phyloP scores from a whole-genome alignment of 164 flowering plant genomes.

The Kingdonia uniflora region DNA sequence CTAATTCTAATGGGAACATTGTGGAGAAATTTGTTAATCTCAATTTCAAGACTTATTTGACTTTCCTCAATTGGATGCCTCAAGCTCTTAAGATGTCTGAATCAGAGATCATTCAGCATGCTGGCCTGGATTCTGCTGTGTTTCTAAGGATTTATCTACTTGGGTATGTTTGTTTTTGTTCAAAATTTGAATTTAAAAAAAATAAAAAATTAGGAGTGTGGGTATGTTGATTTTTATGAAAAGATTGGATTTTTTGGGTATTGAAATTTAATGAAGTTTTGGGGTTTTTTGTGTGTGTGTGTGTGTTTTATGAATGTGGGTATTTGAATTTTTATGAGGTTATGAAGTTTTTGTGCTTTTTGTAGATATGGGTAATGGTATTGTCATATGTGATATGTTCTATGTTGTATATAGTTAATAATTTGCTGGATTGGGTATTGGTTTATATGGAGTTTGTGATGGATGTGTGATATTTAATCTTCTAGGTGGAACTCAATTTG shows the following conservation, averaged over 20 bases:
- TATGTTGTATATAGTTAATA: too few relatives aligned
- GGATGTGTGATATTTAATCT: too few relatives aligned
- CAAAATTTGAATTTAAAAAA: too few relatives aligned
- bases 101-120: constrained; percentile 60
- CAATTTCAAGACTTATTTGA: constrained; percentile 55
- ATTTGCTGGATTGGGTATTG: too few relatives aligned
- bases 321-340: too few relatives aligned
- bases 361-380: too few relatives aligned
- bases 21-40: constrained; percentile 74
- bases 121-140: constrained; percentile 92
- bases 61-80: constrained; percentile 97
- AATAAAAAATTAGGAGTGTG: too few relatives aligned
- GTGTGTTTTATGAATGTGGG: not conserved
- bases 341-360: too few relatives aligned
- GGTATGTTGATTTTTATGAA: constrained; percentile 34
- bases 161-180: constrained; percentile 46
- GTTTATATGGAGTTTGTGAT: too few relatives aligned
- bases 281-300: not conserved
- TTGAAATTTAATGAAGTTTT: not conserved
- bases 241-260: not conserved
- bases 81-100: constrained; percentile 73
- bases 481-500: too few relatives aligned
- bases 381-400: too few relatives aligned
- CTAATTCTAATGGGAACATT: constrained; percentile 19
- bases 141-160: constrained; percentile 77